phyloP scores from a whole-genome alignment of 352 stramenopile species.

The Phytophthora boehmeriae region DNA sequence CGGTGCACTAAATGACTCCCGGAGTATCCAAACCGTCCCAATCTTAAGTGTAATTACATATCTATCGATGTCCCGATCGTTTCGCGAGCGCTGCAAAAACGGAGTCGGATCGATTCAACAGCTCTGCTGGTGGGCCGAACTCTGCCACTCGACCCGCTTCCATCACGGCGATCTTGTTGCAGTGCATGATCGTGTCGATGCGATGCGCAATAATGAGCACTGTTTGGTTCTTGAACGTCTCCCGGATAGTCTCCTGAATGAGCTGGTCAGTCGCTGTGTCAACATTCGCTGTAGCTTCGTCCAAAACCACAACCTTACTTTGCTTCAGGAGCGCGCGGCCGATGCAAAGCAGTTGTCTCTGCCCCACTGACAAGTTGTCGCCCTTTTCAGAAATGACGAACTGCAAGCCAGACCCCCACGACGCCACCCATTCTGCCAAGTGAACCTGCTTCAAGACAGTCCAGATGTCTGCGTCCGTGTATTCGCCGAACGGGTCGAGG shows the following conservation, averaged over 20 bases:
- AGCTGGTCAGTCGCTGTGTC: conserved; percentile 84
- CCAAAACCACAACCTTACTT: conserved; percentile 89
- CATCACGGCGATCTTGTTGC: conserved; percentile 31
- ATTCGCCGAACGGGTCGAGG: conserved; percentile 86
- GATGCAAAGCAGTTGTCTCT: conserved; percentile 95
- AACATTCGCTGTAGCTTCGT: conserved; percentile 93
- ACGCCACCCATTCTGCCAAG: conserved; percentile 23
- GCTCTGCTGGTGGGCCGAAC: conserved; percentile 66
- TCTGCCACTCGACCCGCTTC: conserved; percentile 83
- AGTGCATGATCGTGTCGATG: conserved; percentile 82
- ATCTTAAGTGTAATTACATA: no score
- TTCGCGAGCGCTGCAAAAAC: not conserved
- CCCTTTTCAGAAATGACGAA: conserved; percentile 88
- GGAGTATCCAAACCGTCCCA: no score
- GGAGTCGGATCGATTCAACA: conserved; percentile 46
- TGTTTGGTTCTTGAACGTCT: conserved; percentile 86
- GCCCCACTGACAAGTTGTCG: conserved; percentile 94
- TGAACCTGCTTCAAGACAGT: conserved; percentile 41
- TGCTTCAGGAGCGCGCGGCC: conserved; percentile 91
- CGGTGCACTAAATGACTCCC: no score
- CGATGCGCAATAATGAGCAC: conserved; percentile 96
- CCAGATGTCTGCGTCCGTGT: conserved; percentile 62
- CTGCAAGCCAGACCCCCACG: conserved; percentile 59
- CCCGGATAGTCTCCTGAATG: conserved; percentile 80
- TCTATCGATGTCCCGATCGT: not conserved